Conservation (phyloP, 331 rosid species). For the Rosa hybrid region DNA sequence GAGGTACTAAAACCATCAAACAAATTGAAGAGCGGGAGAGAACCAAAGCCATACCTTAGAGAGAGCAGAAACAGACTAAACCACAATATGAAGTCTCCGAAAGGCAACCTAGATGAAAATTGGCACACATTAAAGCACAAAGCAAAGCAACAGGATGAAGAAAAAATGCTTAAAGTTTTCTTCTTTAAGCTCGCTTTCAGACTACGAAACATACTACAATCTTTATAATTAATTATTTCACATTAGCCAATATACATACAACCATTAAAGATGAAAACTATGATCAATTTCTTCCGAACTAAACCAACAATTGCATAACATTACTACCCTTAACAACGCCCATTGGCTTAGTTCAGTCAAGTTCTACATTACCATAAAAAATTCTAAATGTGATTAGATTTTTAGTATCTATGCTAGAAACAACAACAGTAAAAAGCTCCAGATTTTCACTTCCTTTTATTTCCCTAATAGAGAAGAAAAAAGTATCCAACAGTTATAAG, state of each 20-base stretch:
- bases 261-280: conserved; percentile 19
- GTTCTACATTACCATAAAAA: conserved; percentile 10
- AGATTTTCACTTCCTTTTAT: background rate
- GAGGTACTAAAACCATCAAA: background rate
- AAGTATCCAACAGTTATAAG: background rate
- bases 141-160: conserved; percentile 2
- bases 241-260: conserved; percentile 18
- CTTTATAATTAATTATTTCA: background rate
- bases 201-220: conserved; percentile 6
- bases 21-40: background rate
- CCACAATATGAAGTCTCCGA: background rate
- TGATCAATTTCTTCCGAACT: background rate
- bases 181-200: background rate
- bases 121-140: conserved; percentile 4
- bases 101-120: background rate
- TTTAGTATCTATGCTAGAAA: conserved; percentile 10
- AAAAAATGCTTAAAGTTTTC: background rate
- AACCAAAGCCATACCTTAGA: background rate
- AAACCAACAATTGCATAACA: background rate
- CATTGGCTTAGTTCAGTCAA: background rate
- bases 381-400: background rate
- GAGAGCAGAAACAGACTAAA: background rate
- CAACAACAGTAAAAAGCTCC: conserved; percentile 16
- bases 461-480: conserved; percentile 14
- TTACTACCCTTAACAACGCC: background rate